Evolutionary conservation across 192 early-diverging fungal genomes (phyloP).

Genomic region (Backusella morwellensis): DNA sequence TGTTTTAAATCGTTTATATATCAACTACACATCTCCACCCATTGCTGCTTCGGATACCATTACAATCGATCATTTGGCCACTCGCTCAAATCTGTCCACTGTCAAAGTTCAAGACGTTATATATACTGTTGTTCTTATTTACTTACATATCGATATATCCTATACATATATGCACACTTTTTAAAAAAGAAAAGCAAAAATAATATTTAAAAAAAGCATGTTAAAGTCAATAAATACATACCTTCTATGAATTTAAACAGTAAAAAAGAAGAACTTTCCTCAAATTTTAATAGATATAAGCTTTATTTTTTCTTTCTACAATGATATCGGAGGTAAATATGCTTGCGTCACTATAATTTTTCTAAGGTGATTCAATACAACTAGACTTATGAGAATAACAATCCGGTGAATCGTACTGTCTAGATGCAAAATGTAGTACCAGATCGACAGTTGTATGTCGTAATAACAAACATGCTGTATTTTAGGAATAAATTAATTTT

Average conservation of each 20-base stretch:
- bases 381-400: background rate
- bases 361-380: background rate
- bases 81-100: background rate
- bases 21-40: background rate
- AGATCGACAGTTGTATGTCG: background rate
- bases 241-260: background rate
- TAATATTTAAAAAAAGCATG: background rate
- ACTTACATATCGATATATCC: background rate
- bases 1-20: background rate
- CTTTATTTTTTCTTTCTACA: background rate
- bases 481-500: background rate
- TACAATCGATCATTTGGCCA: background rate
- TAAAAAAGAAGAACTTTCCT: background rate
- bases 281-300: background rate
- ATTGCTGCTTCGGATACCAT: background rate
- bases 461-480: background rate
- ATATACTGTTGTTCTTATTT: background rate
- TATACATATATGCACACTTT: background rate
- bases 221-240: background rate
- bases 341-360: background rate
- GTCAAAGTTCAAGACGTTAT: background rate
- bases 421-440: background rate
- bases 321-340: background rate
- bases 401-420: background rate
- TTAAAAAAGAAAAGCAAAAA: background rate